Evolutionary conservation across 225 moss, liverwort and hornwort species (phyloP).

Genomic region (Sphagnum contortum): DNA sequence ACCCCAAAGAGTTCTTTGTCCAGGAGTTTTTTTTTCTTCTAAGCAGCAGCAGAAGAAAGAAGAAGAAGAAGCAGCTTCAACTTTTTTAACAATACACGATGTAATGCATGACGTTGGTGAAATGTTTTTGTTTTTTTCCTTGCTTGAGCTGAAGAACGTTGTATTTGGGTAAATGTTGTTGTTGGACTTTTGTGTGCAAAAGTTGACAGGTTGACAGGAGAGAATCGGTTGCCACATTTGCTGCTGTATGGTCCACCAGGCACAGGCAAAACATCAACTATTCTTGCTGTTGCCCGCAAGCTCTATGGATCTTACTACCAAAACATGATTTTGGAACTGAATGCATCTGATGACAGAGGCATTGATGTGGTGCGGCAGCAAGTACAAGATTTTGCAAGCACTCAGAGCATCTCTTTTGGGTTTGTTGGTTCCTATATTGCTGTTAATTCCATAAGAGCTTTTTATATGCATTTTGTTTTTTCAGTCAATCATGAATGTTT

Average conservation of each 20-base stretch:
- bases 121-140: too few species aligned
- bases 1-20: too few species aligned
- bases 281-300: constrained; percentile 92
- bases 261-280: constrained; percentile 95
- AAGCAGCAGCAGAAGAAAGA: too few species aligned
- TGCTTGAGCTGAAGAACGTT: not conserved
- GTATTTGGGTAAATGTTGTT: not conserved
- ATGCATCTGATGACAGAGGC: constrained; percentile 98
- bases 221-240: constrained; percentile 86
- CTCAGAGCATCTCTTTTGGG: constrained; percentile 94
- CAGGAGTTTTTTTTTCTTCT: too few species aligned
- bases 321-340: constrained; percentile 97
- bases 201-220: constrained; percentile 96
- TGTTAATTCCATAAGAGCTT: too few species aligned
- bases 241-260: constrained; percentile 95
- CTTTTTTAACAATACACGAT: too few species aligned
- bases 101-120: too few species aligned
- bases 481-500: too few species aligned
- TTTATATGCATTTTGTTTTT: too few species aligned
- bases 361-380: constrained; percentile 97
- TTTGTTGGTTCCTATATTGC: constrained; percentile 8
- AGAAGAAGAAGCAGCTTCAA: too few species aligned
- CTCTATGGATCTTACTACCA: constrained; percentile 89
- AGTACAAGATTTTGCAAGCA: constrained; percentile 98
- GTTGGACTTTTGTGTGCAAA: constrained; percentile 12